Base-by-base conservation (phyloP, 768 basidiomycete genomes). In the Suillus paluster region DNA sequence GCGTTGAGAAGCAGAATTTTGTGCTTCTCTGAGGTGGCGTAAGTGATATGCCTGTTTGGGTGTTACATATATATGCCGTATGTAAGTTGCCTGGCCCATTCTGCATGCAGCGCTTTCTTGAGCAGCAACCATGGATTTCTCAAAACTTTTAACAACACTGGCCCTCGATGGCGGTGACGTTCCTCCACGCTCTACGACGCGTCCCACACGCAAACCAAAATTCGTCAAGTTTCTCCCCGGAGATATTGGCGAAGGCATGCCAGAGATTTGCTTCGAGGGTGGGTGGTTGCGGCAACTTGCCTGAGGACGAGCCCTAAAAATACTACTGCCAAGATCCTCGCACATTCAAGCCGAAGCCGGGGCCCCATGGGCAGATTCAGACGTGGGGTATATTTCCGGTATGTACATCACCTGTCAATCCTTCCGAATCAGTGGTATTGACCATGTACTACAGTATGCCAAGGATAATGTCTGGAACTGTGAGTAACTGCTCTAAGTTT, bases 351-450 rank as follows among this genome's bases (percentile, higher is more conserved):
- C 58, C 44, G 4, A 59, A 59, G 58, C 64, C 67, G n/a, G 73
- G 73, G 10, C 68, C 67, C 30, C 59, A 66, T 33, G 74, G 74
- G 14, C 65, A 75, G 60, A 66, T 73, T 33, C 72, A 73, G 56
- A 64, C 71, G n/a, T 75, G 74, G 74, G 74, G 72, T 3, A 42
- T 75, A 15, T 71, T 68, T 65, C 67, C 66, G 7, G 70, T 71
- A 41, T 7, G 67, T 64, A 6, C 17, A 8, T 42, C 25, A 7
- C 17, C 46, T 36, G 34, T 30, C 21, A 53, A 53, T 34, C 4
- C 14, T 34, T 9, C 8, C 8, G 34, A 21, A 53, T 34, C 34
- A 53, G 14, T 23, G n/a, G 30, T 27, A 14, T 50, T 15, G 15
- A 23, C 15, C 21, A 41, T 56, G 68, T 65, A n/a, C n/a, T n/a